Evolutionary conservation across 768 basidiomycete species (phyloP), one percentile per base, ranked within the genome.

Genomic region (Mrakia gelida): DNA sequence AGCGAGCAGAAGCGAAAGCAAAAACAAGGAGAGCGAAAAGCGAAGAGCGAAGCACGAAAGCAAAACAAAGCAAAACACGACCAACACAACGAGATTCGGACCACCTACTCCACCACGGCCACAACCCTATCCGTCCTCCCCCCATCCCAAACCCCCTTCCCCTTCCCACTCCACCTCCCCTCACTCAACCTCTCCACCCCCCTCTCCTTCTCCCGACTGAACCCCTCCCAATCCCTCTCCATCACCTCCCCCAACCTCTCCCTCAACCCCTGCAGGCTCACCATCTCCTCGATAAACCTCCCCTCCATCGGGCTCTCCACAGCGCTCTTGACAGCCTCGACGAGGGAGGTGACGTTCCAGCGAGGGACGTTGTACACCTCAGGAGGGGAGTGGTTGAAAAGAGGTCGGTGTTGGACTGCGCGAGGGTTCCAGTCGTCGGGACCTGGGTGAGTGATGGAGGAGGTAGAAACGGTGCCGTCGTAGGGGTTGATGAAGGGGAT

Each of bases 221-320:
- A 70, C 67, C 41, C 67, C 23, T 70, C 38, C 67, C 67, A 70
- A 43, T 70, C 67, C 67, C 67, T 70, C 67, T 70, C 67, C 67
- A 70, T 70, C 38, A 70, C 67, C 38, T 70, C 67, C 38, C 67
- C 67, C 21, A 70, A n/a, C 41, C 38, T 70, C 38, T 43, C 67
- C 67, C 34, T 70, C 67, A 70, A 43, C 41, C 67, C 8, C 23
- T n/a, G 45, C 21, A 70, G 9, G 23, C 67, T 70, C 1, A 70
- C 67, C 67, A 70, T 70, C 67, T 70, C 67, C 67, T 70, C 67
- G 38, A 70, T n/a, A 10, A 70, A 41, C 38, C 67, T 70, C 8
- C 67, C 67, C 34, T 41, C 67, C 67, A 70, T 70, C 67, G 67
- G 67, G 41, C n/a, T 70, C 38, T 70, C 67, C 38, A 70, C 26